Evolutionary conservation across 208 protist species (phyloP).

Genomic region (Trypanosomatidae sp.): DNA sequence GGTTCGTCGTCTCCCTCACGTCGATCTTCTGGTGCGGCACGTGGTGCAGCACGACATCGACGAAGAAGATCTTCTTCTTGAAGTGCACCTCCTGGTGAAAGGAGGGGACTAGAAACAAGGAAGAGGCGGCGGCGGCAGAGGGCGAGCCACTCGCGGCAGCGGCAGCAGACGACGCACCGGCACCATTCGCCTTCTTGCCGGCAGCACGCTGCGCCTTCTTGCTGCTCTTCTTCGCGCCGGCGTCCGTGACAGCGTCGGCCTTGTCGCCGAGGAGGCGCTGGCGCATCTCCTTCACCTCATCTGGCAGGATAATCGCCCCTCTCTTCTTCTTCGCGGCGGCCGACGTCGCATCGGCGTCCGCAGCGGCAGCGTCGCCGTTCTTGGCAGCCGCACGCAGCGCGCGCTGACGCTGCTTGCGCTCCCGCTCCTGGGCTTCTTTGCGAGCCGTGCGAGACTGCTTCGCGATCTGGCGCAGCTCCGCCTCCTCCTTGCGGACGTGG

Average conservation of each 20-base stretch:
- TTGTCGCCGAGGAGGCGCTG: conserved; percentile 33
- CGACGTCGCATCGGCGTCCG: background rate
- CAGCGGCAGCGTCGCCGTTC: conserved; percentile 3
- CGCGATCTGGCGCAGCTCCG: conserved; percentile 78
- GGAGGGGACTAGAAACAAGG: too few relatives aligned
- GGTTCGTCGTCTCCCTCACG: conserved; percentile 55
- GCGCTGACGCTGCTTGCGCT: conserved; percentile 44
- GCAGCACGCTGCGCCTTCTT: conserved; percentile 11
- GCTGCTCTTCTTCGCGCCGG: background rate
- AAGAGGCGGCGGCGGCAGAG: conserved; percentile 14
- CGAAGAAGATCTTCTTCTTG: conserved; percentile 71
- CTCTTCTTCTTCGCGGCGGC: conserved; percentile 19
- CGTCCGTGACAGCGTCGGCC: background rate
- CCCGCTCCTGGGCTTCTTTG: conserved; percentile 53
- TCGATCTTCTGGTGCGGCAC: conserved; percentile 76
- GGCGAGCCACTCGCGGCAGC: conserved; percentile 1
- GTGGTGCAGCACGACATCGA: conserved; percentile 81
- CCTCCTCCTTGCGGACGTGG: conserved; percentile 80
- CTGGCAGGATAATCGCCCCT: conserved; percentile 74
- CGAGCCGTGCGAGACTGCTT: conserved; percentile 50
- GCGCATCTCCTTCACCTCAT: conserved; percentile 64
- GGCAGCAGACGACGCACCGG: background rate
- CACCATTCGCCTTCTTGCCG: conserved; percentile 12
- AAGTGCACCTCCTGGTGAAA: conserved; percentile 73
- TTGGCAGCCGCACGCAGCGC: conserved; percentile 19